Percentiles rank a stretch among this genome's conserved stretches.
phyloP scores from a whole-genome alignment of 495 filamentous ascomycete species.

The Xylaria sp. region DNA sequence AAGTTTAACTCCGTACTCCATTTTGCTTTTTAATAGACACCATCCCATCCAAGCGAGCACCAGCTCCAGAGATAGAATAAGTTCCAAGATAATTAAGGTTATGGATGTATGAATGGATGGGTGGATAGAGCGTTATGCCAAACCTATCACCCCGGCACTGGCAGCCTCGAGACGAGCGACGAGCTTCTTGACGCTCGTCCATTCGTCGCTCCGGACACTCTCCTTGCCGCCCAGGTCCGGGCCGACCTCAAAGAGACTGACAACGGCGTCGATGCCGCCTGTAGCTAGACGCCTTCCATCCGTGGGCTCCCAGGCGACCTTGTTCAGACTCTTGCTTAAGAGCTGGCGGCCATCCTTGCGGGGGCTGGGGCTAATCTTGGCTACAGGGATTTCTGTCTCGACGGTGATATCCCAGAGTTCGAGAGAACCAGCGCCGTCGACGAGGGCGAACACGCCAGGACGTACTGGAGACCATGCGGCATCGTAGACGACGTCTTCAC shows the following conservation, averaged over 20 bases:
- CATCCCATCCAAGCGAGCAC: constrained; percentile 16
- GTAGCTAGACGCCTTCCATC: constrained; percentile 87
- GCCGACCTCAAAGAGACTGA: constrained; percentile 94
- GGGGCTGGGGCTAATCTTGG: constrained; percentile 71
- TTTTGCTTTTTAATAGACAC: background rate
- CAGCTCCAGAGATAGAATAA: background rate
- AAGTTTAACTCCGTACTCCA: constrained; percentile 24
- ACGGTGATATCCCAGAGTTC: constrained; percentile 95
- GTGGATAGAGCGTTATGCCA: constrained; percentile 30
- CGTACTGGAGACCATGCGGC: constrained; percentile 91
- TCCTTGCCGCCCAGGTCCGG: constrained; percentile 82
- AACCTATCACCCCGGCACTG: constrained; percentile 43
- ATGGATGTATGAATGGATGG: too few species aligned
- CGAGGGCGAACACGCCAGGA: constrained; percentile 90
- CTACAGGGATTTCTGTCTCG: constrained; percentile 89
- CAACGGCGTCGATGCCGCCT: constrained; percentile 86
- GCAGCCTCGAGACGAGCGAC: constrained; percentile 69
- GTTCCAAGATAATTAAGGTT: background rate
- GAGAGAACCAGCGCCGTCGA: constrained; percentile 91
- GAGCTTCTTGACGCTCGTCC: constrained; percentile 87
- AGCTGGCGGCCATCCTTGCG: constrained; percentile 64
- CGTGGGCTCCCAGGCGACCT: constrained; percentile 87
- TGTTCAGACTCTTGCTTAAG: constrained; percentile 84
- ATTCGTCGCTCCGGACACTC: constrained; percentile 82
- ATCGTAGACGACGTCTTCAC: constrained; percentile 97